These are phyloP conservation scores for Coemansia sp. DNA, from an alignment of 192 early-diverging fungal genomes.

Conservation along the genomic window DNA sequence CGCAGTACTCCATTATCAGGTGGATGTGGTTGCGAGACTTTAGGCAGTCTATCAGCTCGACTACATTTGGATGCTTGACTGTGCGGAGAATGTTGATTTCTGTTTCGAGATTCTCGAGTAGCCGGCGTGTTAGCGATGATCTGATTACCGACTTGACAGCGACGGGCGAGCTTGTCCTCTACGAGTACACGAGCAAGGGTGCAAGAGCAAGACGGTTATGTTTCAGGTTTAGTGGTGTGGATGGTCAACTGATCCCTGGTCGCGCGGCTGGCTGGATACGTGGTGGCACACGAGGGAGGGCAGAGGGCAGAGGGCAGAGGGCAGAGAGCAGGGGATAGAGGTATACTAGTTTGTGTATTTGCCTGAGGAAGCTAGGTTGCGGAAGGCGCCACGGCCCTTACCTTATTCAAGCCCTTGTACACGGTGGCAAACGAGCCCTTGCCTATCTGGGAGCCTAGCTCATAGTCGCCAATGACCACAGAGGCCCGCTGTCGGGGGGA, in stretches of 20 bases:
- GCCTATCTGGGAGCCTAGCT: constrained; percentile 81
- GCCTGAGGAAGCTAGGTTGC: too few relatives aligned
- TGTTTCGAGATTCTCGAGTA: constrained; percentile 90
- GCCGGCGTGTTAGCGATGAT: constrained; percentile 84
- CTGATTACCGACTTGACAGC: constrained; percentile 90
- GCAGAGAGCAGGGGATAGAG: too few relatives aligned
- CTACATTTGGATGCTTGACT: constrained; percentile 82
- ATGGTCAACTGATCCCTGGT: too few relatives aligned
- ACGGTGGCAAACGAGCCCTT: constrained; percentile 96
- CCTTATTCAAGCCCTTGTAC: constrained; percentile 74
- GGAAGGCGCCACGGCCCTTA: too few relatives aligned
- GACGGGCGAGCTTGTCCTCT: constrained; percentile 59
- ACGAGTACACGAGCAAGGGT: not conserved
- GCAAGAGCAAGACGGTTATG: not conserved
- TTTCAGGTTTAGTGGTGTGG: too few relatives aligned
- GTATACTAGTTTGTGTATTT: too few relatives aligned
- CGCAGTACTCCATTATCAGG: constrained; percentile 97
- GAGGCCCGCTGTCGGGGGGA: constrained; percentile 43
- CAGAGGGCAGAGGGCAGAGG: too few relatives aligned
- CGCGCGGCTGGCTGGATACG: too few relatives aligned
- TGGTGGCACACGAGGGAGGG: too few relatives aligned
- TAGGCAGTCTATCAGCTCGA: constrained; percentile 83
- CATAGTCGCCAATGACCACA: constrained; percentile 71
- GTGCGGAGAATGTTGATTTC: constrained; percentile 92
- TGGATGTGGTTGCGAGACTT: constrained; percentile 94